phyloP scores from a whole-genome alignment of 768 basidiomycete genomes.

The Russula vinacea region DNA sequence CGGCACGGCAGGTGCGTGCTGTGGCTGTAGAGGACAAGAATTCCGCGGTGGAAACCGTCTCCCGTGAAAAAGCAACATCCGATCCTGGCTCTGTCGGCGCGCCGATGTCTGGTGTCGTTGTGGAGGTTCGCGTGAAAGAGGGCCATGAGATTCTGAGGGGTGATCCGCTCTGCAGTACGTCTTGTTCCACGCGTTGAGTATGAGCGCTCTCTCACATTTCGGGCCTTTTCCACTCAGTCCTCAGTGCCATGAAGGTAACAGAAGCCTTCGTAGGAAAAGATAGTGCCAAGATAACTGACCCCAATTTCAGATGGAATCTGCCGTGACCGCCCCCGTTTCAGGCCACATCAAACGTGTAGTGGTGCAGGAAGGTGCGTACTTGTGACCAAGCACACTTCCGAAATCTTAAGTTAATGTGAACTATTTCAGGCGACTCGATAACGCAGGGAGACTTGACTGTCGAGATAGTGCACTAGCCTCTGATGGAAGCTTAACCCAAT shows the following conservation, averaged over 20 bases:
- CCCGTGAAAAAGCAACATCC: conserved; percentile 88
- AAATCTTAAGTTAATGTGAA: conserved; percentile 10
- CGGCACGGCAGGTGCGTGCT: conserved; percentile 69
- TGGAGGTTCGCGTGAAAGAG: conserved; percentile 97
- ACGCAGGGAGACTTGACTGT: conserved; percentile 89
- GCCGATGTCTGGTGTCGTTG: conserved; percentile 96
- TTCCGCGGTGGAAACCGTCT: conserved; percentile 92
- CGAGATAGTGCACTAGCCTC: conserved; percentile 69
- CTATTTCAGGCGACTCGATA: conserved; percentile 77
- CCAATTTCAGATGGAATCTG: conserved; percentile 84
- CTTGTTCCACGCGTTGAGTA: conserved; percentile 21
- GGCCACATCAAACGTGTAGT: conserved; percentile 93
- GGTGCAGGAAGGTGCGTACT: conserved; percentile 71
- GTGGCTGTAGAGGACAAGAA: conserved; percentile 95
- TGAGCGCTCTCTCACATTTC: conserved; percentile 25
- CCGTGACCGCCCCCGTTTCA: conserved; percentile 93
- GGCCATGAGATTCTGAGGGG: conserved; percentile 98
- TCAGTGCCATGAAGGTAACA: conserved; percentile 94
- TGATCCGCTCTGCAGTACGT: conserved; percentile 87
- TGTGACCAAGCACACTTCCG: conserved; percentile 16
- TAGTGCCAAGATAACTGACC: conserved; percentile 29
- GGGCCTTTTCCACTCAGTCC: conserved; percentile 46
- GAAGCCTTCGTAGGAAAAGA: conserved; percentile 7
- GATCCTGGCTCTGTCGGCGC: conserved; percentile 98
- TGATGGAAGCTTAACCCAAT: conserved; percentile 1